Evolutionary conservation across 352 stramenopile species (phyloP), one percentile per base, ranked within the genome.

Genomic region (Hyaloperonospora brassicae): DNA sequence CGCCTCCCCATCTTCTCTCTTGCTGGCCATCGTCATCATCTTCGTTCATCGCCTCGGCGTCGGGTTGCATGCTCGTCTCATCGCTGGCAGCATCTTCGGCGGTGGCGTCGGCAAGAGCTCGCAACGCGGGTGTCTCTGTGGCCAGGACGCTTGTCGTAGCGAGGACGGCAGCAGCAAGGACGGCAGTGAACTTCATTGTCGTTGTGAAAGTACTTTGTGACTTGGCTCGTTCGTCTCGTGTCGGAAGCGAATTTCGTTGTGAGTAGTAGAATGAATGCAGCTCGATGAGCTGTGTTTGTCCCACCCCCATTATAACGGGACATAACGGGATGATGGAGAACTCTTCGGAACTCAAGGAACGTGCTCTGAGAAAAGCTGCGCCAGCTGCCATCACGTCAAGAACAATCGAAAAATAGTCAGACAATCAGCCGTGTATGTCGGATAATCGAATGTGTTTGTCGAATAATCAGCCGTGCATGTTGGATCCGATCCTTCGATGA

Each of bases 231-330:
- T 23, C 40, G 22, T 39, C 22, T 35, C 13, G n/a, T 42, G 30
- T 69, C 49, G 48, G 24, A 57, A 22, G 57, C 62, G 58, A 66
- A 35, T 60, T 57, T 48, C 44, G 49, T 47, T 70, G 41, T 70
- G 62, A 55, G 31, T 48, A 22, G n/a, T n/a, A n/a, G n/a, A n/a
- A n/a, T n/a, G 1, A 17, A 43, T n/a, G 8, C 8, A 41, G 21
- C 13, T 14, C 25, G 42, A 14, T 31, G 7, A 31, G 27, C 35
- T 54, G 44, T 36, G n/a, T 17, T 49, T 36, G 9, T 40, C 34
- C 24, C n/a, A n/a, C n/a, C n/a, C n/a, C n/a, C n/a, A n/a, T n/a
- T n/a, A n/a, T n/a, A n/a, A n/a, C n/a, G n/a, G 38, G 12, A 25
- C 13, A 23, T 52, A 13, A 23, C 34, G 4, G 34, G 22, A 21